A percentile compares a stretch with the other conserved stretches of the same genome.
Conservation (phyloP, 192 early-diverging fungal genomes). For the Anaeromyces robustus region DNA sequence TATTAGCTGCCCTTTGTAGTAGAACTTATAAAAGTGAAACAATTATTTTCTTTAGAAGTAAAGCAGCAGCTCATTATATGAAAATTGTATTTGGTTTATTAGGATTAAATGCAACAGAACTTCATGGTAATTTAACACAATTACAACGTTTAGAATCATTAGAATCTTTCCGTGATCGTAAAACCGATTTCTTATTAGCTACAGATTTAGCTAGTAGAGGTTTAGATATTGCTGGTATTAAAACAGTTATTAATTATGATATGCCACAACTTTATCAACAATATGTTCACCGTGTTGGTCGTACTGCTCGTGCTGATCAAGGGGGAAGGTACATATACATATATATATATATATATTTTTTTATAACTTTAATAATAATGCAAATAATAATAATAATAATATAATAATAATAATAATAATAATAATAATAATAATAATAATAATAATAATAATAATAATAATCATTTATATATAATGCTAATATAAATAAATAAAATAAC, state of each 20-base stretch:
- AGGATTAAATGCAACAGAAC: slow-evolving; percentile 71
- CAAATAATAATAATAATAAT: too few species aligned
- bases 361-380: too few species aligned
- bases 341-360: too few species aligned
- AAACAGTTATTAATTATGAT: slow-evolving; percentile 96
- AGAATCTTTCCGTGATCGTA: slow-evolving; percentile 72
- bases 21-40: slow-evolving; percentile 59
- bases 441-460: too few species aligned
- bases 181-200: slow-evolving; percentile 78
- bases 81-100: slow-evolving; percentile 86
- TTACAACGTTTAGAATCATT: slow-evolving; percentile 71
- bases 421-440: too few species aligned
- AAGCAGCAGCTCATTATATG: slow-evolving; percentile 95
- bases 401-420: too few species aligned
- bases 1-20: slow-evolving; percentile 70
- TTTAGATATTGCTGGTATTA: slow-evolving; percentile 90
- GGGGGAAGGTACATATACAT: neutral
- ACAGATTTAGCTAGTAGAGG: slow-evolving; percentile 95
- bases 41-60: slow-evolving; percentile 89
- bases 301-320: slow-evolving; percentile 1
- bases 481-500: too few species aligned
- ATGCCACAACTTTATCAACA: slow-evolving; percentile 85
- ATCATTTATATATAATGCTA: too few species aligned
- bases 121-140: slow-evolving; percentile 92
- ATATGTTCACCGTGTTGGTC: slow-evolving; percentile 67